Base-by-base conservation (phyloP, 805 yeast species). In the Kockiozyma suomiensis region DNA sequence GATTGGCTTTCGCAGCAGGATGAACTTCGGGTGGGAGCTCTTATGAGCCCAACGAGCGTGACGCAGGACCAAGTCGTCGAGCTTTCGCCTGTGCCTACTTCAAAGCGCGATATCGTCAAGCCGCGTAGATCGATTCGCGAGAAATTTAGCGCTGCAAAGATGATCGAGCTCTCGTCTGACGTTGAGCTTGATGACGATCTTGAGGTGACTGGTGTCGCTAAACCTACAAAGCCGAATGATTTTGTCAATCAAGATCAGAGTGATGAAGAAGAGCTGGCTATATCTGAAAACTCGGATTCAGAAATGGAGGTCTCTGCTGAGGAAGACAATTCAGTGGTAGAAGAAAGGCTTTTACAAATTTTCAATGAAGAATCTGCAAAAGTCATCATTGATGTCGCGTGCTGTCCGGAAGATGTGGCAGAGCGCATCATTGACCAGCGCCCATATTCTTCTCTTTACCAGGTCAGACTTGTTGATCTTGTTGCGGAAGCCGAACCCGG, bases 351-450 rank as follows among this genome's bases (percentile, higher is more conserved):
- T 26, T 75, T 92, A 49, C 82, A 85, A 47, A 91, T 94, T 67
- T 78, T 93, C 64, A 94, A 94, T 73, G 81, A 83, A 12, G 93
- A 96, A 0, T 82, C 88, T 15, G 78, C 77, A 1, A 82, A 85
- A 57, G 97, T 92, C 70, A 76, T 94, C 47, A 82, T 87, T 10
- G 98, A 93, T 74, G 83, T 92, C 33, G 84, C 94, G 5, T 85
- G 85, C 30, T 85, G 90, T 50, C 77, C 84, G 0, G 85, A 88
- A 10, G 82, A 79, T 7, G 78, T 83, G 30, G 97, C 96, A 0
- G 81, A 83, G 33, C 63, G 77, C 5, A 75, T 94, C 17, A 79
- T 89, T n/a, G 74, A 79, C 4, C 78, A 79, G 59, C 80, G 99
- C 67, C 97, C 98, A 0, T 93, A 79, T 70, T 65, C 67, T 0